These are phyloP conservation scores for Sarocladiaceae sp. DNA, from an alignment of 2,329 filamentous ascomycete species.

Conservation along the genomic window DNA sequence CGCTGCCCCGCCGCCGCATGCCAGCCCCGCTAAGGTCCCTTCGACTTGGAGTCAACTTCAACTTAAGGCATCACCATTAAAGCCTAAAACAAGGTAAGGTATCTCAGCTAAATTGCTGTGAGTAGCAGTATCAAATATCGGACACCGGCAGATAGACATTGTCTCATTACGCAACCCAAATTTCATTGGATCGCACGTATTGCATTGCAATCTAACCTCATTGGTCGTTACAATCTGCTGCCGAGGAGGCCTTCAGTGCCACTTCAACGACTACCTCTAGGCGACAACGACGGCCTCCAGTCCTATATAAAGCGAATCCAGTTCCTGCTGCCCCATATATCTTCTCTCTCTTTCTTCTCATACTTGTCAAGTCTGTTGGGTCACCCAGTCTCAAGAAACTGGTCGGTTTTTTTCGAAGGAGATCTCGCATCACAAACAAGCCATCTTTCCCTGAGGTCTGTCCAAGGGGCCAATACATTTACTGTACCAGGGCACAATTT, in stretches of 20 bases:
- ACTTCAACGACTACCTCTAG: background rate
- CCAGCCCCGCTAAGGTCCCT: conserved; percentile 2
- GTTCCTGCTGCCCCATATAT: background rate
- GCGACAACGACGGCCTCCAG: background rate
- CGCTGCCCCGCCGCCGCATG: background rate
- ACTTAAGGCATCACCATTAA: too few species aligned
- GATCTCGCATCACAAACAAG: background rate
- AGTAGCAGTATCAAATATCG: too few species aligned
- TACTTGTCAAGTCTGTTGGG: conserved; percentile 37
- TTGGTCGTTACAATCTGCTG: too few species aligned
- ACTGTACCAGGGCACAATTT: conserved; percentile 37
- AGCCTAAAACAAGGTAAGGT: too few species aligned
- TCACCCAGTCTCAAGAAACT: conserved; percentile 2
- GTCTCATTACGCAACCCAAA: too few species aligned
- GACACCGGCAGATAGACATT: too few species aligned
- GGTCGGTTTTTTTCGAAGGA: background rate
- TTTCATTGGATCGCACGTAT: too few species aligned
- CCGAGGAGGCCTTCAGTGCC: background rate
- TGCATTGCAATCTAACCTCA: too few species aligned
- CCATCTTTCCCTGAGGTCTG: background rate
- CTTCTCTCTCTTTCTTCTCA: conserved; percentile 33
- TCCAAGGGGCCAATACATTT: conserved; percentile 24
- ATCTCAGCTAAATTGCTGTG: too few species aligned
- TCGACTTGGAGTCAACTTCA: too few species aligned
- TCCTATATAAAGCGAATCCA: background rate